Evolutionary conservation across 139 green algal species (phyloP).

Genomic region (Chlorella sp.): DNA sequence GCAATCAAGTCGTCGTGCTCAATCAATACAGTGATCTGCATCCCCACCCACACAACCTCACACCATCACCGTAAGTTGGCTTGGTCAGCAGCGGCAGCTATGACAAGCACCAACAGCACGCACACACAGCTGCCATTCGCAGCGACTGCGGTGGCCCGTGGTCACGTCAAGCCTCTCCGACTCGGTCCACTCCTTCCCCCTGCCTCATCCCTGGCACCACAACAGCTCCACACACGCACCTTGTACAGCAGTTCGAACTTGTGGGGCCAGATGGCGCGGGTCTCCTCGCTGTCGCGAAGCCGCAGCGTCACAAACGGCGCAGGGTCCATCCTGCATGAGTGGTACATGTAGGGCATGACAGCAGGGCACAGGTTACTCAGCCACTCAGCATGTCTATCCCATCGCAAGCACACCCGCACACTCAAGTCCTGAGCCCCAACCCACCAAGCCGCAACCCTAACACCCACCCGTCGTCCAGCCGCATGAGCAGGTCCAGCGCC

Average conservation of each 20-base stretch:
- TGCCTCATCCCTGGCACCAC: no score
- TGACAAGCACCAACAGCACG: no score
- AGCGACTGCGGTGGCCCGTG: no score
- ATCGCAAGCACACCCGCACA: not conserved
- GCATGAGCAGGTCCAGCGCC: not conserved
- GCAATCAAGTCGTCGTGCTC: no score
- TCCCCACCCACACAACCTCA: no score
- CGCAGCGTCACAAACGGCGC: slow-evolving; percentile 37
- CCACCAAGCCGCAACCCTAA: no score
- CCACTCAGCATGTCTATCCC: not conserved
- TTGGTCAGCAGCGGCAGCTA: no score
- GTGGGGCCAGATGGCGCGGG: slow-evolving; percentile 31
- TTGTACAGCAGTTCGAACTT: slow-evolving; percentile 48
- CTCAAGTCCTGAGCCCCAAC: not conserved
- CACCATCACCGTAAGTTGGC: no score
- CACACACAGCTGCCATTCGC: no score
- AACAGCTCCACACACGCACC: slow-evolving; percentile 20
- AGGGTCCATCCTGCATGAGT: slow-evolving; percentile 11
- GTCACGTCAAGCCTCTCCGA: no score
- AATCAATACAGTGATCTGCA: no score
- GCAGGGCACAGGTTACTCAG: not conserved
- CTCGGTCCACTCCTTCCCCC: no score
- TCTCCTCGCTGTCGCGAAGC: slow-evolving; percentile 31
- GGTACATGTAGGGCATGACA: not conserved
- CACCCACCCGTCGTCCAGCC: not conserved